Evolutionary conservation across 129 eudicot species (phyloP), one percentile per base, ranked within the genome.

Genomic region (Saussurea involucrata): DNA sequence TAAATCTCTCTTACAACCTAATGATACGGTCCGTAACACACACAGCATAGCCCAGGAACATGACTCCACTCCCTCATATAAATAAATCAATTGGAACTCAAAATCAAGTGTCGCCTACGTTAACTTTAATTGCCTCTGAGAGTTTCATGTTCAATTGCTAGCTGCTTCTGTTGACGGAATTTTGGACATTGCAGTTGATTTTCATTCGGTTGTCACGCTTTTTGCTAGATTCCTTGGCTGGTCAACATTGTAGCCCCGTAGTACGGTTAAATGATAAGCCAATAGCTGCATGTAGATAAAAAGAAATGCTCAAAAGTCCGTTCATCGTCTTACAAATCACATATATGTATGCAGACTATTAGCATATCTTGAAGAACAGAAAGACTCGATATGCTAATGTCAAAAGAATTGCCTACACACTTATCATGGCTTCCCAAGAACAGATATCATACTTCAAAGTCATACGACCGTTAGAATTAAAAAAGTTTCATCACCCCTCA

Each of bases 151-250:
- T 18, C 61, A 53, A 17, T n/a, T 49, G 60, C 21, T 13, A 49
- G 20, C 29, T 22, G 28, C 9, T 73, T 57, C 33, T 32, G 53
- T 32, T 37, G 34, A 36, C 20, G 24, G 63, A 61, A 40, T 34
- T 4, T 2, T 20, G 24, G 20, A 37, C 44, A 29, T 53, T 24
- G 49, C 34, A 4, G 28, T 18, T 44, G 64, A 17, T 76, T 34
- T 42, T 85, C 85, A 90, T 79, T 90, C 90, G 8, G 98, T 92
- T 64, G 98, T 92, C 78, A 92, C 98, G 37, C 98, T 92, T 75
- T 92, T 92, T 33, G 98, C 98, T 63, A 92, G 90, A 74, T 92
- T 92, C 71, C 98, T 87, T 33, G 98, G 98, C 72, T 92, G 98
- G 70, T 92, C 98, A 24, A 92, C 98, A 74, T 92, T 92, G 80